Conservation (phyloP, 2,329 filamentous ascomycete genomes). For the Talaromyces sp. region DNA sequence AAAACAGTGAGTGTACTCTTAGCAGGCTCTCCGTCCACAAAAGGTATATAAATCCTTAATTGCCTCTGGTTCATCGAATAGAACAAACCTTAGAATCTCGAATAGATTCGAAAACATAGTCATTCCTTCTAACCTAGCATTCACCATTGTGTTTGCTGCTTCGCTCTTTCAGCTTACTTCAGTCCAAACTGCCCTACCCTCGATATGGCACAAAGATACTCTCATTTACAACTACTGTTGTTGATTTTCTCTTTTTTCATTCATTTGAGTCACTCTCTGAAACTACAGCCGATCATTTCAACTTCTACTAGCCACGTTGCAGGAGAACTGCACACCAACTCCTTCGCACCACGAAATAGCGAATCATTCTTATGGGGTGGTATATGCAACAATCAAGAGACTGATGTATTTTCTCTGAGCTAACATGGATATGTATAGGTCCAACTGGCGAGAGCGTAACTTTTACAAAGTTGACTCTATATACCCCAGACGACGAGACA, state of each 20-base stretch:
- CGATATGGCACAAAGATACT: neutral
- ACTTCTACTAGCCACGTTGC: neutral
- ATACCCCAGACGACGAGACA: neutral
- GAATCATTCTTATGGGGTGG: slow-evolving; percentile 11
- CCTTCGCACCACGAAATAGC: neutral
- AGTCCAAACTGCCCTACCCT: neutral
- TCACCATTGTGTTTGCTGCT: neutral
- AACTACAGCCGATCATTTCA: neutral
- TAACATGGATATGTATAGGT: neutral
- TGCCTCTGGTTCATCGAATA: neutral
- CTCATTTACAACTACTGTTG: neutral
- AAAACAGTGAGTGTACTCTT: neutral
- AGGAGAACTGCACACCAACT: neutral
- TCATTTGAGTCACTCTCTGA: neutral
- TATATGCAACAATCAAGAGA: neutral
- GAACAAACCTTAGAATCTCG: too few species aligned
- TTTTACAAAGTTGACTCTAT: slow-evolving; percentile 7
- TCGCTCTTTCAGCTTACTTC: neutral
- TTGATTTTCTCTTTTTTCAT: neutral
- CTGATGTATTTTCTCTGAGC: neutral
- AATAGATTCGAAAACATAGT: neutral
- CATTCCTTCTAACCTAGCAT: neutral
- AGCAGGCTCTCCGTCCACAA: neutral
- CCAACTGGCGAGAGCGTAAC: neutral
- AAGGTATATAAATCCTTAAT: neutral